Evolutionary conservation across 345 rosid genomes (phyloP).

Genomic region (Viola odorata): DNA sequence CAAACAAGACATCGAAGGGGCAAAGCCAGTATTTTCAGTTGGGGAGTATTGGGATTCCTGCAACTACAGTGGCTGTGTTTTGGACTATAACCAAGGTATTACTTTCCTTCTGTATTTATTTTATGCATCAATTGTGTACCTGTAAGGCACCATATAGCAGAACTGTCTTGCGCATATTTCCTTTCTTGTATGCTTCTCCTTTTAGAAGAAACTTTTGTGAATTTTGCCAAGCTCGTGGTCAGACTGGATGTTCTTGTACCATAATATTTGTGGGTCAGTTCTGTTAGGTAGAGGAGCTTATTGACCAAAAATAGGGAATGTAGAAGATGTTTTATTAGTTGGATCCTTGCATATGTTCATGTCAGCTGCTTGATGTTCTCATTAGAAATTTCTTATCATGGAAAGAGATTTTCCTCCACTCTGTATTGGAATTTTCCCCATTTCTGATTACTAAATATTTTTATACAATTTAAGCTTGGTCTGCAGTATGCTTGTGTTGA

Average conservation of each 20-base stretch:
- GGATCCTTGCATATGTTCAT: not conserved
- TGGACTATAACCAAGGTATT: conserved; percentile 85
- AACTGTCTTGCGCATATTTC: no score
- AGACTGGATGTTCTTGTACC: not conserved
- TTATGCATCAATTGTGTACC: not conserved
- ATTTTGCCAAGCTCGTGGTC: no score
- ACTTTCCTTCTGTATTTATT: not conserved
- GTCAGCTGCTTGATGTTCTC: not conserved
- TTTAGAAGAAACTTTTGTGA: no score
- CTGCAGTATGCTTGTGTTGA: not conserved
- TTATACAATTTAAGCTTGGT: not conserved
- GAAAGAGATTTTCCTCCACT: no score
- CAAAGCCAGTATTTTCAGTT: conserved; percentile 75
- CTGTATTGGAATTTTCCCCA: no score
- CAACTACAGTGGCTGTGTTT: conserved; percentile 47
- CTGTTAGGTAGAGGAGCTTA: not conserved
- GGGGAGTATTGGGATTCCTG: conserved; percentile 97
- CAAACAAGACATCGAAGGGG: conserved; percentile 78
- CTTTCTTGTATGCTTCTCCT: no score
- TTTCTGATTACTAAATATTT: no score
- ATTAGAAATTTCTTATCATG: not conserved
- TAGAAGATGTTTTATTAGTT: not conserved
- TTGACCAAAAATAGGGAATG: not conserved
- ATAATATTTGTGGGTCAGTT: not conserved
- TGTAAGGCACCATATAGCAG: not conserved